Percentiles rank a stretch among this genome's conserved stretches.
phyloP scores from a whole-genome alignment of 352 stramenopile species.

The Paralagenidium karlingii region DNA sequence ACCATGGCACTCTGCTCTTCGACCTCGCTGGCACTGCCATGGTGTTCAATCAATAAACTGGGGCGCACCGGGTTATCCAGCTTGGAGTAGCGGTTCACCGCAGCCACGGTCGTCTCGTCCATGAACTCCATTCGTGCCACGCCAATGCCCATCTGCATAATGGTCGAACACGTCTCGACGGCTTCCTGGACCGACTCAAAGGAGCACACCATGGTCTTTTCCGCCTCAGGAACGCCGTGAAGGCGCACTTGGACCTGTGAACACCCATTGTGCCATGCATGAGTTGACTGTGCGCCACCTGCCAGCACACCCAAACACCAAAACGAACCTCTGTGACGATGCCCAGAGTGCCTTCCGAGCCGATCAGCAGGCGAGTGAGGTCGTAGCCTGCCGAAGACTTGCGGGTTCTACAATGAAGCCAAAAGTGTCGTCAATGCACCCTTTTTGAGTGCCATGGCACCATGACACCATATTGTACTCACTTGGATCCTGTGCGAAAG shows the following conservation, averaged over 20 bases:
- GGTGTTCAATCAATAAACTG: conserved; percentile 93
- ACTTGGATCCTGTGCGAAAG: conserved; percentile 84
- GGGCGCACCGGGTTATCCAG: conserved; percentile 64
- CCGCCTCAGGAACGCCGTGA: conserved; percentile 83
- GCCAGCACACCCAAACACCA: too few relatives aligned
- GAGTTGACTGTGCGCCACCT: too few relatives aligned
- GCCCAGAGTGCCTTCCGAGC: conserved; percentile 91
- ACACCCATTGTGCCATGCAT: background rate
- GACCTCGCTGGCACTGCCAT: conserved; percentile 66
- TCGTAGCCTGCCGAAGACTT: conserved; percentile 98
- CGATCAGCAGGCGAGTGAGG: conserved; percentile 90
- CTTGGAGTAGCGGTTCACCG: conserved; percentile 83
- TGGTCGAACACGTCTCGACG: conserved; percentile 66
- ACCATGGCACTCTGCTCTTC: conserved; percentile 81
- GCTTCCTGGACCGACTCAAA: conserved; percentile 86
- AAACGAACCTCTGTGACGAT: conserved; percentile 85
- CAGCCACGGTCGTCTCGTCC: conserved; percentile 64
- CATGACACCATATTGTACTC: background rate
- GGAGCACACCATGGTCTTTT: conserved; percentile 87
- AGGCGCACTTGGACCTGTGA: conserved; percentile 83
- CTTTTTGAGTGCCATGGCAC: background rate
- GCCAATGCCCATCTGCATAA: conserved; percentile 83
- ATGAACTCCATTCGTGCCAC: conserved; percentile 83
- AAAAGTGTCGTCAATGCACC: too few relatives aligned
- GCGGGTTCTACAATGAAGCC: conserved; percentile 37